Base-by-base conservation (phyloP, 2,329 filamentous ascomycete species). In the Albifimbria verrucaria region DNA sequence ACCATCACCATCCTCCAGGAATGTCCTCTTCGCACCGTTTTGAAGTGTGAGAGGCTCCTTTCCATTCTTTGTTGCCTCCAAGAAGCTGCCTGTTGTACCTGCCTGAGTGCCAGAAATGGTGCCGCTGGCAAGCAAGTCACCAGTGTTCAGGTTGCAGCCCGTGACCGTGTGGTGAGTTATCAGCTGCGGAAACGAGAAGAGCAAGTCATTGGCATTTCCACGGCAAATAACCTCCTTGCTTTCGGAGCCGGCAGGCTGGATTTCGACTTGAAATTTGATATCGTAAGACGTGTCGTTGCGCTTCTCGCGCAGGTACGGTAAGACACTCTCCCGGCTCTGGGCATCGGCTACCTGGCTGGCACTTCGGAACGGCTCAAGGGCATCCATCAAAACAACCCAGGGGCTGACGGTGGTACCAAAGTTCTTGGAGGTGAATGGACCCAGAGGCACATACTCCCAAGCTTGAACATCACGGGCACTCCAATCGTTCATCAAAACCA, bases 101-200 rank as follows among this genome's bases (percentile, higher is more conserved):
- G 70, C 43, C 55, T 85, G 75, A 6, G 82, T 80, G 6, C 90
- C 89, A 0, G 72, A 74, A 58, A 94, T 92, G 0, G 90, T 94
- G 7, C 90, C 90, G 1, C 86, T 89, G 2, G 89, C 90, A 1
- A 95, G 72, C 43, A 94, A 67, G 64, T 95, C 90, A 44, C 90
- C 90, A 0, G 85, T 79, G 6, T 83, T 80, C 71, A 94, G 78
- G 7, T 86, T 85, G 68, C 90, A 94, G 7, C 90, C 90, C 0
- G 85, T 88, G 53, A 90, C 81, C 3, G 87, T 86, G 68, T 94
- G 90, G 69, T 94, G 90, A 0, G 90, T 82, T 28, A 94, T 75
- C 89, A 93, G 92, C 66, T 94, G 90, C 1, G 88, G 81, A 73
- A 91, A 94, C 0, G 89, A 92, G 79, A 85, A 94, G 2, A 93